A percentile compares a stretch with the other conserved stretches of the same genome.
Conservation (phyloP, 305 asterid species). For the Rubia balearica region DNA sequence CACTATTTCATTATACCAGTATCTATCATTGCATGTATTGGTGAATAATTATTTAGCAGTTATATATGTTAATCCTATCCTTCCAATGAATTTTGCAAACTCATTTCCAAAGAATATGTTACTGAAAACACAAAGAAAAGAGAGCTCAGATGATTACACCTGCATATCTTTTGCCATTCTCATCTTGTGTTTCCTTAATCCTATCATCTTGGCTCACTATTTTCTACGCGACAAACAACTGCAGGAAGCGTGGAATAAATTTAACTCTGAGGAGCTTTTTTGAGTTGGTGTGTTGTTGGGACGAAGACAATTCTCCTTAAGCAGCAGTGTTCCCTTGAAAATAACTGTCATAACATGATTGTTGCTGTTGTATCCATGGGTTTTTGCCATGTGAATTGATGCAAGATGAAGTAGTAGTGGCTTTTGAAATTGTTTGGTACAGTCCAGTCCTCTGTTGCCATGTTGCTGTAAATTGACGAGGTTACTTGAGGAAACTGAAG, state of each 20-base stretch:
- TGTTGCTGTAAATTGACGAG: slow-evolving; percentile 36
- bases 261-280: slow-evolving; percentile 99
- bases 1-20: background rate
- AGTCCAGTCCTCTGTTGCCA: background rate
- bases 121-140: background rate
- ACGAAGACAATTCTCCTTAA: slow-evolving; percentile 3
- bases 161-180: background rate
- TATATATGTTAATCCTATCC: background rate
- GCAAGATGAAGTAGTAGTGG: background rate
- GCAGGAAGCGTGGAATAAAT: slow-evolving; percentile 99
- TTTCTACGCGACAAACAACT: slow-evolving; percentile 11
- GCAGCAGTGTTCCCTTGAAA: background rate
- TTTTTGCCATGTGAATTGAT: slow-evolving; percentile 4
- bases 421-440: background rate
- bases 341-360: background rate
- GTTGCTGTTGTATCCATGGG: background rate
- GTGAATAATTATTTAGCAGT: background rate
- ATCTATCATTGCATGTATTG: background rate
- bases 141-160: background rate
- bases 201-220: slow-evolving; percentile 1
- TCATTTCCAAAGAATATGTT: background rate
- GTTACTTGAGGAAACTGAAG: slow-evolving; percentile 25
- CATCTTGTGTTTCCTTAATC: background rate
- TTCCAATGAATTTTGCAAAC: background rate
- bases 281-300: slow-evolving; percentile 30